These are phyloP conservation scores for Candida schatavii DNA, from an alignment of 805 yeast species.

Conservation along the genomic window DNA sequence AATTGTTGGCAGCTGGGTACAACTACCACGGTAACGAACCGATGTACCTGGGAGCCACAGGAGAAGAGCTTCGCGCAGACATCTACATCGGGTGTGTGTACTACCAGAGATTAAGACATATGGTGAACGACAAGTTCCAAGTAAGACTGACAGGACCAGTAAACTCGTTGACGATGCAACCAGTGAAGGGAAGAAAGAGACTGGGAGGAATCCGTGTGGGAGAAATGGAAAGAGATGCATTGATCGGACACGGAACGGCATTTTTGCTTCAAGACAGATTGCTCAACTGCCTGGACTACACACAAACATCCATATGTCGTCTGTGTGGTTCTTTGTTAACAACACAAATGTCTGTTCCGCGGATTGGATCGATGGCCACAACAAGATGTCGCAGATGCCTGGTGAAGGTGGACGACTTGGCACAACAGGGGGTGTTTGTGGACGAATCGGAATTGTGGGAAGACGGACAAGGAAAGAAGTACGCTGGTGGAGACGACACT, in stretches of 20 bases:
- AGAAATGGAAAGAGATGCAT: constrained; percentile 99
- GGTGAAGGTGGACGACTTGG: constrained; percentile 56
- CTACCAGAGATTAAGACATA: constrained; percentile 97
- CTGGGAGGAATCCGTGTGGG: constrained; percentile 99
- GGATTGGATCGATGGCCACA: constrained; percentile 77
- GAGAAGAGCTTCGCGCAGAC: constrained; percentile 94
- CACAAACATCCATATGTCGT: constrained; percentile 87
- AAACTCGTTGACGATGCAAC: constrained; percentile 96
- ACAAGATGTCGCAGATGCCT: constrained; percentile 93
- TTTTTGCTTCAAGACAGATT: constrained; percentile 91
- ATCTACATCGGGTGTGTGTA: constrained; percentile 96
- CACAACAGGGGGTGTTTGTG: constrained; percentile 45
- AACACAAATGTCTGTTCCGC: constrained; percentile 87
- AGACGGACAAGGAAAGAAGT: constrained; percentile 92
- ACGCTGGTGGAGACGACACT: constrained; percentile 90
- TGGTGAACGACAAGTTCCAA: constrained; percentile 99
- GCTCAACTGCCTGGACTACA: constrained; percentile 91
- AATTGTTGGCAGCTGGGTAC: constrained; percentile 81
- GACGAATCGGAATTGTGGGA: constrained; percentile 87
- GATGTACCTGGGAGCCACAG: constrained; percentile 97
- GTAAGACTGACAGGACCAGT: constrained; percentile 99
- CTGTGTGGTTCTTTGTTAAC: constrained; percentile 90
- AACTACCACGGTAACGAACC: constrained; percentile 99
- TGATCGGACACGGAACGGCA: constrained; percentile 97
- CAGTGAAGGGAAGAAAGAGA: constrained; percentile 98